A percentile compares a stretch with the other conserved stretches of the same genome.
phyloP scores from a whole-genome alignment of 2,329 filamentous ascomycete species.

The Alternaria arborescens region DNA sequence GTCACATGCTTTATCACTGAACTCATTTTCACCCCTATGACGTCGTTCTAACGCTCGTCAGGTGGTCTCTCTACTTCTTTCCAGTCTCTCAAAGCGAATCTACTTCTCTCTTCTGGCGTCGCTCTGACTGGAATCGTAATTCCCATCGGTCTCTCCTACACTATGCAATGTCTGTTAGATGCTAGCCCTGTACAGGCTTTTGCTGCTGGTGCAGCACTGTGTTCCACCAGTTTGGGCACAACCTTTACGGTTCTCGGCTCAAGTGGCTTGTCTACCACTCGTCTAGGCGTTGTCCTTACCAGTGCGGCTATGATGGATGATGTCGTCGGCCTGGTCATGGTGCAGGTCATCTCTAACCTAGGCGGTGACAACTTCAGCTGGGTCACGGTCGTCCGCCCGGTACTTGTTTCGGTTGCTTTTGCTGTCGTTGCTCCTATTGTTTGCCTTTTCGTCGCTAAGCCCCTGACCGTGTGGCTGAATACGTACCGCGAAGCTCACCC shows the following conservation, averaged over 20 bases:
- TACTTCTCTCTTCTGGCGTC: conserved; percentile 67
- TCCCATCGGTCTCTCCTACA: conserved; percentile 73
- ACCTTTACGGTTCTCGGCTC: conserved; percentile 72
- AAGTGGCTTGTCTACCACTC: conserved; percentile 63
- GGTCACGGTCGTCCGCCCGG: conserved; percentile 59
- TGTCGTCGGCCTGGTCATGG: conserved; percentile 78
- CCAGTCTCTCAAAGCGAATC: conserved; percentile 65
- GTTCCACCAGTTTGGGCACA: conserved; percentile 77
- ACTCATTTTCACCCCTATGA: background rate
- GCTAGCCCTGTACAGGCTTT: conserved; percentile 70
- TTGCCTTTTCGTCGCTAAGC: conserved; percentile 58
- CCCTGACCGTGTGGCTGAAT: conserved; percentile 52
- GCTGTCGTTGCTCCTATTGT: conserved; percentile 58
- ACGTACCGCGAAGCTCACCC: conserved; percentile 34
- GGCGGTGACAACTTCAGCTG: conserved; percentile 55
- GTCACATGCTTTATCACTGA: background rate
- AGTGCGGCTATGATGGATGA: conserved; percentile 85
- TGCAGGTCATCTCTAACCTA: conserved; percentile 76
- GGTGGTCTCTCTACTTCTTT: conserved; percentile 68
- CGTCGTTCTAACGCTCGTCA: conserved; percentile 32
- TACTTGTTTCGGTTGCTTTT: conserved; percentile 64
- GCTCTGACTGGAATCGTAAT: conserved; percentile 71
- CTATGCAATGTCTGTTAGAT: conserved; percentile 60
- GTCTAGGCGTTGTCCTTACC: conserved; percentile 69
- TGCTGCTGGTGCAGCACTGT: conserved; percentile 75